phyloP scores from a whole-genome alignment of 1,284 basidiomycete species.

The Wolfiporia cocos region DNA sequence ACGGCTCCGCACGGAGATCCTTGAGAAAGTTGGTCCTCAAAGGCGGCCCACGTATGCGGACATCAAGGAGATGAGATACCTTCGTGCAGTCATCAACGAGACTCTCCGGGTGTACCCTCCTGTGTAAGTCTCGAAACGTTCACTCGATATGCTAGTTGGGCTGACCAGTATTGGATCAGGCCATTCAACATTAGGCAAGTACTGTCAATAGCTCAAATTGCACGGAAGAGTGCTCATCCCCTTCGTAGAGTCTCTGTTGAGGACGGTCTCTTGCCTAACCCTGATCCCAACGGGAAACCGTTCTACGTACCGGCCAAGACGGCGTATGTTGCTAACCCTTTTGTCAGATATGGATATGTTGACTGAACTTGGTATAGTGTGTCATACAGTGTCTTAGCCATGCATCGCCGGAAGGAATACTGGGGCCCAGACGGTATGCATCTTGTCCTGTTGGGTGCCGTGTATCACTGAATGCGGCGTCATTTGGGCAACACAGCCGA shows the following conservation, averaged over 20 bases:
- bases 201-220: not conserved
- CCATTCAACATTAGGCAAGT: slow-evolving; percentile 16
- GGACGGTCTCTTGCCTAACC: slow-evolving; percentile 10
- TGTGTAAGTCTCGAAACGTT: slow-evolving; percentile 23
- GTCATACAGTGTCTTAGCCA: slow-evolving; percentile 16
- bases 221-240: not conserved
- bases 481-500: no score
- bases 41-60: slow-evolving; percentile 32
- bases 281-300: slow-evolving; percentile 13
- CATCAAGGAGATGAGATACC: slow-evolving; percentile 29
- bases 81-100: slow-evolving; percentile 27
- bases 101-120: slow-evolving; percentile 23
- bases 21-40: slow-evolving; percentile 25
- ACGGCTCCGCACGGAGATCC: slow-evolving; percentile 33
- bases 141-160: slow-evolving; percentile 20
- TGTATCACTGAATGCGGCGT: not conserved
- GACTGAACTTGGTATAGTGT: no score
- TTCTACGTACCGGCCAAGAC: slow-evolving; percentile 17
- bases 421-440: slow-evolving; percentile 15
- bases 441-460: not conserved
- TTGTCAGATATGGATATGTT: not conserved
- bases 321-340: slow-evolving; percentile 7
- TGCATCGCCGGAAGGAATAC: slow-evolving; percentile 20
- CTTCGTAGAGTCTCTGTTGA: slow-evolving; percentile 8
- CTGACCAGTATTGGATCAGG: slow-evolving; percentile 5